phyloP scores from a whole-genome alignment of 148 eudicot genomes.

The Cornus florida region DNA sequence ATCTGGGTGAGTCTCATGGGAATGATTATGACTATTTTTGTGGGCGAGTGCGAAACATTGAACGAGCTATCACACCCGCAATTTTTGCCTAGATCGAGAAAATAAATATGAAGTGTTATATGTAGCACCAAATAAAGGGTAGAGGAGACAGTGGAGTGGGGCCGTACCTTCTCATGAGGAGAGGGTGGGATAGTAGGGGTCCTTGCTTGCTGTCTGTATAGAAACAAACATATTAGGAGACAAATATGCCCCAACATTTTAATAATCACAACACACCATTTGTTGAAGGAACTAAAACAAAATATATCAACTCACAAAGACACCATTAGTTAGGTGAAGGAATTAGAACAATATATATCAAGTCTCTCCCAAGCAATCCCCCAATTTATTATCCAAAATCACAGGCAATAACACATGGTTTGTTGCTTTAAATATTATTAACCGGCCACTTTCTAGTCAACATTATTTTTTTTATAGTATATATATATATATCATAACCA shows the following conservation, averaged over 20 bases:
- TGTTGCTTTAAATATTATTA: conserved; percentile 17
- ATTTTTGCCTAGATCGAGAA: too few relatives aligned
- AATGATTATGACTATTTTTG: too few relatives aligned
- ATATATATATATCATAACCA: background rate
- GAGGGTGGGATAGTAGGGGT: background rate
- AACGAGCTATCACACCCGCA: too few relatives aligned
- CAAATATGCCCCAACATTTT: conserved; percentile 25
- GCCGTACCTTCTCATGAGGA: background rate
- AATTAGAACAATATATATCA: background rate
- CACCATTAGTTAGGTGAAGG: background rate
- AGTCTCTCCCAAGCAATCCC: background rate
- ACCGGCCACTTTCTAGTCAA: background rate
- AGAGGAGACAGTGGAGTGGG: background rate
- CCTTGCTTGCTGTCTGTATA: background rate
- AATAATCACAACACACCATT: too few relatives aligned
- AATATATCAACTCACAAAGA: background rate
- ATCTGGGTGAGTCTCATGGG: too few relatives aligned
- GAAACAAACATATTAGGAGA: conserved; percentile 8
- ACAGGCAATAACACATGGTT: conserved; percentile 53
- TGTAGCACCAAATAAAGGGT: background rate
- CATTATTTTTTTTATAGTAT: background rate
- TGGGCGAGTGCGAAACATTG: too few relatives aligned
- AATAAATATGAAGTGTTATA: too few relatives aligned
- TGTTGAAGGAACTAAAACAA: too few relatives aligned
- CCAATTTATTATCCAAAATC: conserved; percentile 19